Evolutionary conservation across 176 grass and related monocot genomes (phyloP).

Genomic region (Oryza longistaminata): DNA sequence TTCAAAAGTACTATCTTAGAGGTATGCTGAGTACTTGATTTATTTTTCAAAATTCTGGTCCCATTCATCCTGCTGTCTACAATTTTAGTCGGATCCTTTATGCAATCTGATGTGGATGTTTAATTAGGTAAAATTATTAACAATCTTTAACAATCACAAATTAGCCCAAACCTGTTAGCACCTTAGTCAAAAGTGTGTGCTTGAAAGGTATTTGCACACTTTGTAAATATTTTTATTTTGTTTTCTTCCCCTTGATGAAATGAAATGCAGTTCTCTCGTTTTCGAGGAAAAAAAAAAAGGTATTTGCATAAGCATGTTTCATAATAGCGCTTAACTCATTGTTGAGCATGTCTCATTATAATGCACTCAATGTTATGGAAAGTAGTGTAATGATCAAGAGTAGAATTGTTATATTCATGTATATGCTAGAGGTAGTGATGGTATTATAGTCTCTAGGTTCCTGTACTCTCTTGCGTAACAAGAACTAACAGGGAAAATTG

Average conservation of each 20-base stretch:
- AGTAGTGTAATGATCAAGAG: not conserved
- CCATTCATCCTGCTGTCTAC: not conserved
- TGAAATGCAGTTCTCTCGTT: too few relatives aligned
- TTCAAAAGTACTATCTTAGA: slow-evolving; percentile 83
- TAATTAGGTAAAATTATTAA: not conserved
- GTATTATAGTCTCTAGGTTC: not conserved
- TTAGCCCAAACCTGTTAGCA: not conserved
- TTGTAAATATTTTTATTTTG: too few relatives aligned
- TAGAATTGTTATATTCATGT: not conserved
- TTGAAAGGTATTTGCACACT: not conserved
- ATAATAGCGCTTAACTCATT: not conserved
- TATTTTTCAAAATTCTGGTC: slow-evolving; percentile 14
- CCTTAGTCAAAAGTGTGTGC: not conserved
- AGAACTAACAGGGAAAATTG: not conserved
- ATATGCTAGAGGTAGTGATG: not conserved
- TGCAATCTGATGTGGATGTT: not conserved
- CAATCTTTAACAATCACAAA: not conserved
- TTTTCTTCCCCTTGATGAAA: too few relatives aligned
- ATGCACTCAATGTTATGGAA: not conserved
- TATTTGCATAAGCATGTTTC: not conserved
- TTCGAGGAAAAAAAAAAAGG: not conserved
- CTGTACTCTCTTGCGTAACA: not conserved
- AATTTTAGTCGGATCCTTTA: not conserved
- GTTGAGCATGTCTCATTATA: not conserved
- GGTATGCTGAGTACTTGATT: slow-evolving; percentile 54